Evolutionary conservation across 2,329 filamentous ascomycete species (phyloP), one percentile per base, ranked within the genome.

Genomic region (Piedraia hortae): DNA sequence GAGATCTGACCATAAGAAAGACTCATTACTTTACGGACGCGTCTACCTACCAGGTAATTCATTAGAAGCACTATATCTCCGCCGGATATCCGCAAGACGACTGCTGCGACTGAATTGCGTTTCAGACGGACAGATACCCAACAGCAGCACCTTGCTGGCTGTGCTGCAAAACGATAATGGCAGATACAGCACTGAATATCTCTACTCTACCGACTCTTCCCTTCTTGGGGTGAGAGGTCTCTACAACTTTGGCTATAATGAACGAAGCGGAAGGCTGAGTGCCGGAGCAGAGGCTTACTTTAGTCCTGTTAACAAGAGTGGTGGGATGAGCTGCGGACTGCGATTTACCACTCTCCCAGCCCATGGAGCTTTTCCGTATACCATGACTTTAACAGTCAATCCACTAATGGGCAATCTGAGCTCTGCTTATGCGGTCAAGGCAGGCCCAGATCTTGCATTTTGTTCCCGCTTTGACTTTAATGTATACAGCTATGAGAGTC

Each of bases 401-500:
- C 85, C 85, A 3, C 53, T 97, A 21, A 91, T 91, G 63, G 85
- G 85, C 10, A 89, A 75, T 39, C 57, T 97, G 27, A 80, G 72
- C 26, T 75, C 78, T 16, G 89, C 67, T 9, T 97, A 97, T 43
- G 74, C 85, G 0, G 74, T 93, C 21, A 71, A 75, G 37, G 82
- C 82, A 2, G 77, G 77, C 3, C 62, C 62, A 15, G 65, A 77
- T 36, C 62, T 89, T 33, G 73, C 77, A 6, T 59, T 97, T 21
- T 85, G 78, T 31, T 88, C 78, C 11, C 66, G 72, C 21, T 82
- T 93, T 48, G 78, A 88, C 39, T 97, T 97, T 48, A 97, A 97
- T 38, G 72, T 91, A 21, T 93, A 91, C 48, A 90, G 77, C 42
- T 97, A 91, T 51, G 85, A 97, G 16, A 17, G 16, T 7, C 7